Base-by-base conservation (phyloP, 164 flowering plant species). In the Cinnamomum chago region DNA sequence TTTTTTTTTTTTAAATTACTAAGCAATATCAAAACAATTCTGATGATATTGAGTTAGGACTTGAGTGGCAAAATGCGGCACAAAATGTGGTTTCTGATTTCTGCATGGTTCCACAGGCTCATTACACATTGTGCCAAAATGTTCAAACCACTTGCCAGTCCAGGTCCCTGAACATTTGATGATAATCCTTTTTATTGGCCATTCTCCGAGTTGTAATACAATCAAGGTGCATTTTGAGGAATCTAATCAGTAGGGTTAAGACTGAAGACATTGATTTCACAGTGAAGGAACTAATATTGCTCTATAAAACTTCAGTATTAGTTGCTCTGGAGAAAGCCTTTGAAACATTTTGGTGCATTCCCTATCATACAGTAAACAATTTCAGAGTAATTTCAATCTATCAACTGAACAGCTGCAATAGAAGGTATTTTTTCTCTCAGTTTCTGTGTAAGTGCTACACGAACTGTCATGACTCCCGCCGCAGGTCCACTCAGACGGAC, bases 391-490 rank as follows among this genome's bases (percentile, higher is more conserved):
- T 69, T 15, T 62, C 51, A 73, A 13, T 90, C 95, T 77, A 86
- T 70, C 55, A 93, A 83, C 86, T 89, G 94, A 65, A 91, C 91
- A 33, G 97, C 97, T 25, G 92, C 89, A 76, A 94, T 94, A 58
- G 81, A 76, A 17, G 98, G 95, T 78, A 92, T 92, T 70, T 89
- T 91, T 73, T 91, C 98, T 83, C 97, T 88, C 80, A 92, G 74
- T 68, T 92, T 94, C 72, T 94, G 97, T 22, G 97, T 88, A n/a
- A 92, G 77, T 58, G 98, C 98, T n/a, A 94, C 98, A 3, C 98
- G 92, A 9, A 92, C 97, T 13, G 98, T 94, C 94, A 88, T 89
- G 17, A 95, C 97, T 15, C 85, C 85, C 65, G 98, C 97, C 73
- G 97, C 97, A 64, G 98, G 94, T 1, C 97, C 97, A 74, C 88